Evolutionary conservation across 768 basidiomycete species (phyloP).

Genomic region (Phlebiopsis gigantea): DNA sequence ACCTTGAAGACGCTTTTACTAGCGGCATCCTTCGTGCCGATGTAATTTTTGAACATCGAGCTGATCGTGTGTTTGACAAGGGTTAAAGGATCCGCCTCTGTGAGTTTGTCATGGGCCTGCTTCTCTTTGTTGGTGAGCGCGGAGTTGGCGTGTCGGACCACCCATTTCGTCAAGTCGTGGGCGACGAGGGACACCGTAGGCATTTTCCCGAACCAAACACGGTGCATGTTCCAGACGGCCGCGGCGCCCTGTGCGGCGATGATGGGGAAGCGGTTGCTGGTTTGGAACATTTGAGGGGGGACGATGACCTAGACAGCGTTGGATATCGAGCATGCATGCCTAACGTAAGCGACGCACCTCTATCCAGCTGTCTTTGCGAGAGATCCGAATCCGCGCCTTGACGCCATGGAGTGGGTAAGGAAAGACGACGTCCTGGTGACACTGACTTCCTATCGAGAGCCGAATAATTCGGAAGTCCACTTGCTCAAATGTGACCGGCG

Average conservation of each 20-base stretch:
- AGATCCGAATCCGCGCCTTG: not conserved
- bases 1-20: not conserved
- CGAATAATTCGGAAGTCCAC: not conserved
- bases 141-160: not conserved
- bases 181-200: not conserved
- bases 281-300: not conserved
- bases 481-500: not conserved
- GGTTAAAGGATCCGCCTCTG: not conserved
- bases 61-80: not conserved
- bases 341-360: not conserved
- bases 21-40: not conserved
- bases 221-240: conserved; percentile 3
- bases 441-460: not conserved
- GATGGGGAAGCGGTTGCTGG: not conserved
- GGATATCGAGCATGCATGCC: too few species aligned
- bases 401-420: not conserved
- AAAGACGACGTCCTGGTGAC: not conserved
- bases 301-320: not conserved
- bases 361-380: not conserved
- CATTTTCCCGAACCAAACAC: not conserved
- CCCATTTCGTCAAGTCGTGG: not conserved
- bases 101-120: not conserved
- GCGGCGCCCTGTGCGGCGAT: not conserved
- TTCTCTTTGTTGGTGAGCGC: not conserved
- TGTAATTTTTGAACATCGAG: not conserved